Percentiles rank a stretch among this genome's conserved stretches.
These are phyloP conservation scores for Rhodotorula sp. DNA, from an alignment of 1,284 basidiomycete species.

Conservation along the genomic window DNA sequence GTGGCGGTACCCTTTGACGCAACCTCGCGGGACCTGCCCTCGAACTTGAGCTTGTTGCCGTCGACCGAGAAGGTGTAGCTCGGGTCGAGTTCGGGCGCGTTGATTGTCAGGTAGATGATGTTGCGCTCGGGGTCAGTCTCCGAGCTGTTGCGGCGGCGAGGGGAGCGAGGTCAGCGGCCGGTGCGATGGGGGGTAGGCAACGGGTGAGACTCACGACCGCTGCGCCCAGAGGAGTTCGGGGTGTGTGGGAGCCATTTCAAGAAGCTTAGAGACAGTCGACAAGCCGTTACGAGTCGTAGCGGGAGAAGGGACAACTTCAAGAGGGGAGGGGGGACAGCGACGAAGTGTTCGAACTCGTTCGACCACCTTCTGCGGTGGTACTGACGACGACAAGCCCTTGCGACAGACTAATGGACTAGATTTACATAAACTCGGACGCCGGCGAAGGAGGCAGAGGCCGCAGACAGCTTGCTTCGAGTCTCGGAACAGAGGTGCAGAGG, in stretches of 20 bases:
- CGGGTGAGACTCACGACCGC: slow-evolving; percentile 56
- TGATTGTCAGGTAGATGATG: slow-evolving; percentile 40
- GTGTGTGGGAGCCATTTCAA: slow-evolving; percentile 51
- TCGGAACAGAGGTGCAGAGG: too few species aligned
- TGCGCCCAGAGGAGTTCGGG: slow-evolving; percentile 91
- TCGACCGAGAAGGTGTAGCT: slow-evolving; percentile 21
- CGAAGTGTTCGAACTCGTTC: too few species aligned
- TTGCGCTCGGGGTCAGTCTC: slow-evolving; percentile 35
- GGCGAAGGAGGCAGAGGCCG: too few species aligned
- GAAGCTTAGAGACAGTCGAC: background rate
- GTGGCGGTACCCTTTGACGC: slow-evolving; percentile 29
- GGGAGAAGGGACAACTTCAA: too few species aligned
- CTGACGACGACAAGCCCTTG: too few species aligned
- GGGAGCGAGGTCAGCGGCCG: background rate
- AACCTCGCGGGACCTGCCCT: slow-evolving; percentile 25
- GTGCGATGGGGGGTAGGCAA: too few species aligned
- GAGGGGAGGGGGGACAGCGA: too few species aligned
- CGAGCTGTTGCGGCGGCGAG: slow-evolving; percentile 10
- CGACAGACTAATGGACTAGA: too few species aligned
- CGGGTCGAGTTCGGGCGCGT: slow-evolving; percentile 37
- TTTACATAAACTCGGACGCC: too few species aligned
- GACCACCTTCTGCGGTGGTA: too few species aligned
- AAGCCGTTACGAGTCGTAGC: too few species aligned
- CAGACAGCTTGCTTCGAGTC: too few species aligned
- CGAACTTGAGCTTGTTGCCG: slow-evolving; percentile 33